phyloP scores from a whole-genome alignment of 1,139 yeast species.

The Candida glucosophila region DNA sequence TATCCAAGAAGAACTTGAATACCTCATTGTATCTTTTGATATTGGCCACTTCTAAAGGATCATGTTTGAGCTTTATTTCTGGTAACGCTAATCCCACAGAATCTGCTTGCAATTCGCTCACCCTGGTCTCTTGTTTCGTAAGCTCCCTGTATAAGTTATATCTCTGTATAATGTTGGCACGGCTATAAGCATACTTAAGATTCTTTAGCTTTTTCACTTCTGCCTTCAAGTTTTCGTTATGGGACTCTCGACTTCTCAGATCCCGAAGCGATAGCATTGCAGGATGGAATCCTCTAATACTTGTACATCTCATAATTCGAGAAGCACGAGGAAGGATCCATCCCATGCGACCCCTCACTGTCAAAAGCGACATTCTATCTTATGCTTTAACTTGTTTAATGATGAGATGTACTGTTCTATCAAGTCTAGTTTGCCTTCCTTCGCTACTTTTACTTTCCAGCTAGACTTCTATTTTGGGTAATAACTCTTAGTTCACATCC shows the following conservation, averaged over 20 bases:
- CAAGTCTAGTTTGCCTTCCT: no score
- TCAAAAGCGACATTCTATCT: not conserved
- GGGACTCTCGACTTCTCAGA: slow-evolving; percentile 5
- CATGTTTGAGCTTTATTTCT: slow-evolving; percentile 10
- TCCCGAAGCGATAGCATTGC: slow-evolving; percentile 3
- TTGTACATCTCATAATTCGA: no score
- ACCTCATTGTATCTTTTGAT: slow-evolving; percentile 12
- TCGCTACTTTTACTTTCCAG: no score
- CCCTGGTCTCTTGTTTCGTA: slow-evolving; percentile 17
- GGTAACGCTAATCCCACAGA: slow-evolving; percentile 14
- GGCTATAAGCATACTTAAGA: slow-evolving; percentile 15
- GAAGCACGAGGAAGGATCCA: no score
- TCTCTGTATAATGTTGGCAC: slow-evolving; percentile 20
- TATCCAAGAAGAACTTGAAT: slow-evolving; percentile 17
- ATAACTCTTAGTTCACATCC: no score
- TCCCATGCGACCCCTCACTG: no score
- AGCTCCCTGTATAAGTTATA: slow-evolving; percentile 16
- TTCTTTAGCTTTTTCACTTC: slow-evolving; percentile 15
- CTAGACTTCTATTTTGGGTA: no score
- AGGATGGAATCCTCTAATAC: slow-evolving; percentile 3
- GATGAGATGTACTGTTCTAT: slow-evolving; percentile 1
- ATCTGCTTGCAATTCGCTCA: slow-evolving; percentile 15
- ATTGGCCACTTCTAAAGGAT: slow-evolving; percentile 13
- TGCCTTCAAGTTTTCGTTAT: slow-evolving; percentile 7
- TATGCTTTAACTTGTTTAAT: not conserved